phyloP scores from a whole-genome alignment of 257 asterid genomes.

The Nicotiana obtusifolia region DNA sequence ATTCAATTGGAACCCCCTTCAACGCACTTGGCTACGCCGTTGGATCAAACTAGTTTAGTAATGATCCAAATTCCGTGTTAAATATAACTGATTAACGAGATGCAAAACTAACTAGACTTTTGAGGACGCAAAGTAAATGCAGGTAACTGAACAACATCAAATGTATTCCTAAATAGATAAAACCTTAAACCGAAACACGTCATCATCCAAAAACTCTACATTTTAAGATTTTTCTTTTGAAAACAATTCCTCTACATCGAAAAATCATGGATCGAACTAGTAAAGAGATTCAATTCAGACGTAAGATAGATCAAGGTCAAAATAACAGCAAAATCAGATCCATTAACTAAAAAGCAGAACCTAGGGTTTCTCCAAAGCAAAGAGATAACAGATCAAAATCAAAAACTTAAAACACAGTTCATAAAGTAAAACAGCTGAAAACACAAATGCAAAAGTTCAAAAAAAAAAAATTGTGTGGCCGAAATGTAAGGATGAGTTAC shows the following conservation, averaged over 20 bases:
- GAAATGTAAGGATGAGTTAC: slow-evolving; percentile 3
- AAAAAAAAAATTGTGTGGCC: neutral
- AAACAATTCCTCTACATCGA: neutral
- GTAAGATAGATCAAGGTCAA: slow-evolving; percentile 9
- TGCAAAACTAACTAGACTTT: neutral
- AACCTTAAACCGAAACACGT: neutral
- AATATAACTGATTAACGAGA: neutral
- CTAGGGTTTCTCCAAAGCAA: neutral
- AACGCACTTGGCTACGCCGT: no score
- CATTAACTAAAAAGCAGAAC: neutral
- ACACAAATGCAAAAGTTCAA: neutral
- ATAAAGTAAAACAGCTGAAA: neutral
- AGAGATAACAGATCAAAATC: neutral
- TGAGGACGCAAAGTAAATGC: neutral
- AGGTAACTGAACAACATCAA: neutral
- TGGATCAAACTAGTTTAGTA: no score
- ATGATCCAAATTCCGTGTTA: neutral
- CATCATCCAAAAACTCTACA: neutral
- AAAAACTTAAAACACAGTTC: neutral
- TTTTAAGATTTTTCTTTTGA: neutral
- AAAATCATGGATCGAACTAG: neutral
- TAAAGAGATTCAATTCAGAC: neutral
- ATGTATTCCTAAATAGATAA: neutral
- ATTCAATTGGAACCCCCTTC: no score
- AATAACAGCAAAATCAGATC: slow-evolving; percentile 18